phyloP scores from a whole-genome alignment of 2,329 filamentous ascomycete species.

The Penicillium sp. region DNA sequence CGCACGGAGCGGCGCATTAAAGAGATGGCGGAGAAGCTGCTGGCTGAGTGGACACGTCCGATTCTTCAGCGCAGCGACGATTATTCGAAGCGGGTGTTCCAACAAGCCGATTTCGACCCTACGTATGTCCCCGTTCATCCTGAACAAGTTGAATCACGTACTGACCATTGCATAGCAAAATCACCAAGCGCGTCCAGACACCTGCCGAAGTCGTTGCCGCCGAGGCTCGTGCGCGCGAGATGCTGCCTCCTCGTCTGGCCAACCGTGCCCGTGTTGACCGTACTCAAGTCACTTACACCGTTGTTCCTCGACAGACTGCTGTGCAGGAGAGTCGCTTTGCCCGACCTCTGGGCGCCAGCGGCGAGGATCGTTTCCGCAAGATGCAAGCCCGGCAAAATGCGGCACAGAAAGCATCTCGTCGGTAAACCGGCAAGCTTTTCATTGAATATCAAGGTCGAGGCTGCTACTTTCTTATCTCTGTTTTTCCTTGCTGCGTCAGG shows the following conservation, averaged over 20 bases:
- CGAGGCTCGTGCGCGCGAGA: conserved; percentile 48
- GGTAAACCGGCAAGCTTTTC: conserved; percentile 19
- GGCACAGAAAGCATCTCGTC: conserved; percentile 38
- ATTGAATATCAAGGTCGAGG: conserved; percentile 1
- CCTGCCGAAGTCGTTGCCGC: conserved; percentile 41
- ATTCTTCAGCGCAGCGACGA: conserved; percentile 92
- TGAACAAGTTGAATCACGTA: conserved; percentile 3
- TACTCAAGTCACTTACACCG: conserved; percentile 56
- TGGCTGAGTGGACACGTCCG: conserved; percentile 91
- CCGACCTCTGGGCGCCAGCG: conserved; percentile 43
- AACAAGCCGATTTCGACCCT: conserved; percentile 57
- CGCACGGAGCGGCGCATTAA: conserved; percentile 84
- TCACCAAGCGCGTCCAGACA: conserved; percentile 30
- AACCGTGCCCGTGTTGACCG: conserved; percentile 57
- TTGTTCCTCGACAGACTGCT: conserved; percentile 57
- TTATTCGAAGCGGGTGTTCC: conserved; percentile 74
- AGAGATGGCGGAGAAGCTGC: conserved; percentile 83
- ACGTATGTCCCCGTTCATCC: conserved; percentile 32
- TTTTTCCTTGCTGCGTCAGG: conserved; percentile 11
- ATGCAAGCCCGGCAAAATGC: conserved; percentile 47
- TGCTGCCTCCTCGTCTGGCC: conserved; percentile 50
- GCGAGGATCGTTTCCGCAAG: conserved; percentile 46
- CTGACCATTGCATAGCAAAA: conserved; percentile 30
- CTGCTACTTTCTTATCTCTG: not conserved
- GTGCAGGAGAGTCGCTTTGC: conserved; percentile 44